These are phyloP conservation scores for Fragilaria radians DNA, from an alignment of 108 stramenopile genomes.

Conservation along the genomic window DNA sequence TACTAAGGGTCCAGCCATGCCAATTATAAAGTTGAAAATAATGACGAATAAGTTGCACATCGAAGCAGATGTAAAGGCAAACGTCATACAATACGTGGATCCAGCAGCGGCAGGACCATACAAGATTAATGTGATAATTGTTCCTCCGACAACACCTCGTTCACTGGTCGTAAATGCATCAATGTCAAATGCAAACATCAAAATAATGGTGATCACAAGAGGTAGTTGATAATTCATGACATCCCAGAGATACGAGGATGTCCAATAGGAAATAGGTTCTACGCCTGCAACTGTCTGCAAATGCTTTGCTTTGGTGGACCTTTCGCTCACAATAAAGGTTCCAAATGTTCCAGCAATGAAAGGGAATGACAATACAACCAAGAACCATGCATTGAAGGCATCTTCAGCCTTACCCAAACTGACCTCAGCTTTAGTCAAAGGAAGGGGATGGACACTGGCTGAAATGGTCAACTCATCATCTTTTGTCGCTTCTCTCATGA, in stretches of 20 bases:
- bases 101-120: constrained; percentile 91
- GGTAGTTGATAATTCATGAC: constrained; percentile 90
- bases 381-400: constrained; percentile 68
- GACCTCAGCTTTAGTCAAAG: constrained; percentile 50
- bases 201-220: constrained; percentile 54
- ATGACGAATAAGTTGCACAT: constrained; percentile 82
- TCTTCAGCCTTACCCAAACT: constrained; percentile 37
- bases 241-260: constrained; percentile 90
- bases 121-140: constrained; percentile 65
- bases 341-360: constrained; percentile 87
- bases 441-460: constrained; percentile 51
- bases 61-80: constrained; percentile 77
- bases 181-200: constrained; percentile 69
- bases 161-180: constrained; percentile 49
- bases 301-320: constrained; percentile 95
- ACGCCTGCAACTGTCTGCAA: constrained; percentile 96
- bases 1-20: constrained; percentile 53
- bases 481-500: constrained; percentile 36
- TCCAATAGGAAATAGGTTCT: constrained; percentile 85
- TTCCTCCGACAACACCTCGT: constrained; percentile 42
- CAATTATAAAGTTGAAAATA: constrained; percentile 88
- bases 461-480: constrained; percentile 37
- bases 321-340: constrained; percentile 90
- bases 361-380: constrained; percentile 86
- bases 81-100: constrained; percentile 86